phyloP scores from a whole-genome alignment of 78 protist genomes.

The Dictyostelium firmibasis region DNA sequence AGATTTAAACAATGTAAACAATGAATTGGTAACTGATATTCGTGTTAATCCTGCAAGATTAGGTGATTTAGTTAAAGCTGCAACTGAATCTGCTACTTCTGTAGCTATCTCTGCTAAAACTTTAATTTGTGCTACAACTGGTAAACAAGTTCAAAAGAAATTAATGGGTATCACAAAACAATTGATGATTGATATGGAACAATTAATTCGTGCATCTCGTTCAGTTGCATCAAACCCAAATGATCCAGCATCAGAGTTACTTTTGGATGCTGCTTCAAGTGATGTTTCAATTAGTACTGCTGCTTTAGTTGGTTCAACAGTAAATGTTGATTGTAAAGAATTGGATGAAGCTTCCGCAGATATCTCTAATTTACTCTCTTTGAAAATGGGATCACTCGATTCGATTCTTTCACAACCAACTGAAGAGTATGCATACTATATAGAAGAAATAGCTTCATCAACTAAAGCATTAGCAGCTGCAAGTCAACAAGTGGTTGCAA shows the following conservation, averaged over 20 bases:
- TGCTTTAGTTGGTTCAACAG: slow-evolving; percentile 70
- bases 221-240: slow-evolving; percentile 60
- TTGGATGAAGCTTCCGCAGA: slow-evolving; percentile 80
- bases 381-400: not conserved
- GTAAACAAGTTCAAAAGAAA: slow-evolving; percentile 74
- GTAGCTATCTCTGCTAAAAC: slow-evolving; percentile 55
- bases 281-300: slow-evolving; percentile 58
- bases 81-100: slow-evolving; percentile 38
- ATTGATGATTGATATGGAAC: slow-evolving; percentile 74
- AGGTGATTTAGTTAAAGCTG: slow-evolving; percentile 39
- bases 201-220: slow-evolving; percentile 63
- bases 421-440: not conserved
- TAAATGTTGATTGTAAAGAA: slow-evolving; percentile 76
- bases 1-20: slow-evolving; percentile 34
- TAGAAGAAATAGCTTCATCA: slow-evolving; percentile 45
- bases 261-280: slow-evolving; percentile 32
- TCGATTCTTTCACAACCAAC: slow-evolving; percentile 8
- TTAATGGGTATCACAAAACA: slow-evolving; percentile 60
- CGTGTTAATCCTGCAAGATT: slow-evolving; percentile 54
- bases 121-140: slow-evolving; percentile 33
- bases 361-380: not conserved
- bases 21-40: slow-evolving; percentile 48
- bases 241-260: slow-evolving; percentile 34
- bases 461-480: slow-evolving; percentile 76
- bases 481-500: slow-evolving; percentile 47